Base-by-base conservation (phyloP, 805 yeast species). In the Diddensiella santjacobensis region DNA sequence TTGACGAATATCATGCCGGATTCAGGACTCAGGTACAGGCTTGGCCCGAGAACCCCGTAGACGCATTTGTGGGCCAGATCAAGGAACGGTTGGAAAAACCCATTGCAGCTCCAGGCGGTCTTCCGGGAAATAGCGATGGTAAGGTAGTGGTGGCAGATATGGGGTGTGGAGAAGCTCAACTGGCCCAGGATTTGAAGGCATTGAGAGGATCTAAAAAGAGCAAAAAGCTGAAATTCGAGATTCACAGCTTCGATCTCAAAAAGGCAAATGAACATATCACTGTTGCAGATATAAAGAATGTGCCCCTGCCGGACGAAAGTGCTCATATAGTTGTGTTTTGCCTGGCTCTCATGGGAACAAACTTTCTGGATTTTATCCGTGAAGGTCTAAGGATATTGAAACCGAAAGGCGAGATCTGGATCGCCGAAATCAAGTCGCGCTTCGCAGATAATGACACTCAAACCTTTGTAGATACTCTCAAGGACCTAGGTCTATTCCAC, bases 1-100 rank as follows among this genome's bases (percentile, higher is more conserved):
- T 90, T 65, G 93, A 87, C 56, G 98, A 91, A 62, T 93, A 93
- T 60, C 99, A 95, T 63, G 84, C 81, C 49, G 99, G 99, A 0
- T 93, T 93, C 73, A 75, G 95, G 58, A 83, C 90, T 11, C 99
- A 93, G 66, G 98, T 93, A 15, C 89, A 86, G 61, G 76, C 88
- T 18, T 93, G 99, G 99, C 99, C 99, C 2, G 96, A 91, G 68
- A 93, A 93, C 61, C 99, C 99, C 0, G 96, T 93, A n/a, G 84
- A 89, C 67, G 84, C 84, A 2, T 86, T 89, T 68, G 90, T 87
- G 1, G 71, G 78, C 6, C 87, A 84, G 59, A 74, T 93, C 48
- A 78, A 78, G 51, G 58, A 50, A 23, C 62, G 71, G 0, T 55
- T 68, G 1, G 64, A 72, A 10, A 83, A 76, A 60, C 81, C 83